phyloP scores from a whole-genome alignment of 805 yeast genomes.

The Torulaspora microellipsoides region DNA sequence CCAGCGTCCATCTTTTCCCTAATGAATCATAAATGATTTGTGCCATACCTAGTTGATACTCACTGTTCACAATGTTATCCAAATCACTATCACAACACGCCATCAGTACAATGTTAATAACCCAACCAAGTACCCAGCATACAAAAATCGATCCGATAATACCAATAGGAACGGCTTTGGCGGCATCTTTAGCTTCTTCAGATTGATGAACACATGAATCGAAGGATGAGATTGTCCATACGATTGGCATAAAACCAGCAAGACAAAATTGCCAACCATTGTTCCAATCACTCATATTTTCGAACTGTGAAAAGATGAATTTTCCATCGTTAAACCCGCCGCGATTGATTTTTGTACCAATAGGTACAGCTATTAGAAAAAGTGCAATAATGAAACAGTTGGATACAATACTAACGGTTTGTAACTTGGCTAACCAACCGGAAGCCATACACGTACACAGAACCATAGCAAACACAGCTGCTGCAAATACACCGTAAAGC shows the following conservation, averaged over 20 bases:
- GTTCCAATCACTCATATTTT: constrained; percentile 52
- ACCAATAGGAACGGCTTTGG: constrained; percentile 59
- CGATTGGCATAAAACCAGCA: constrained; percentile 56
- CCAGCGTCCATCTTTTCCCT: constrained; percentile 62
- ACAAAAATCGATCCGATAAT: constrained; percentile 54
- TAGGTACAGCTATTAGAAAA: constrained; percentile 60
- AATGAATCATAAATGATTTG: constrained; percentile 58
- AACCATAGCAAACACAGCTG: constrained; percentile 50
- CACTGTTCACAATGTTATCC: constrained; percentile 38
- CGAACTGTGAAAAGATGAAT: constrained; percentile 51
- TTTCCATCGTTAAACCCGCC: constrained; percentile 45
- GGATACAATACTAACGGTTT: constrained; percentile 51
- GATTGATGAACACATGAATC: constrained; percentile 71
- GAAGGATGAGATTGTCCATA: constrained; percentile 73
- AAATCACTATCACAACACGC: constrained; percentile 51
- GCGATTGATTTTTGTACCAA: constrained; percentile 44
- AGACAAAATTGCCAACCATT: constrained; percentile 53
- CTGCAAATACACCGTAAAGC: constrained; percentile 63
- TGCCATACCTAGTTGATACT: constrained; percentile 57
- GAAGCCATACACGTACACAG: constrained; percentile 54
- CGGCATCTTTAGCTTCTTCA: constrained; percentile 63
- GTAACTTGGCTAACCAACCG: constrained; percentile 51
- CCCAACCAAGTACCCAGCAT: constrained; percentile 57
- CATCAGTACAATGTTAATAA: constrained; percentile 46
- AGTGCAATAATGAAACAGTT: constrained; percentile 51